Evolutionary conservation across 1,139 yeast genomes (phyloP).

Genomic region (Yamadazyma dushanensis): DNA sequence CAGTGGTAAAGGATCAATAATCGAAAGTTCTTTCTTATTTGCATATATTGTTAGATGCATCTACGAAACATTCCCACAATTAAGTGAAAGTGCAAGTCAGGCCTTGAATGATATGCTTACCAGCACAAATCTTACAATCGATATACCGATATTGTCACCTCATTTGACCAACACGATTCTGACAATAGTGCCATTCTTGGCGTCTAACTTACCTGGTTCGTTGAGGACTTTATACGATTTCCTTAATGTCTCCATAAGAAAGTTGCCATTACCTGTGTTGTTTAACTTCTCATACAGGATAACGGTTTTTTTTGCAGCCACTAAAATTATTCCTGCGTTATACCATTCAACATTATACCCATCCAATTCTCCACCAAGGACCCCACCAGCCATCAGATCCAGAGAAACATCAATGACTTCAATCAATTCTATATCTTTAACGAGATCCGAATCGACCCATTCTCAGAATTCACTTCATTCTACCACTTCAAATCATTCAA

Average conservation of each 20-base stretch:
- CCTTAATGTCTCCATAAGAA: slow-evolving; percentile 64
- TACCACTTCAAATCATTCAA: slow-evolving; percentile 8
- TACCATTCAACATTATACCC: slow-evolving; percentile 42
- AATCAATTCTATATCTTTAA: slow-evolving; percentile 13
- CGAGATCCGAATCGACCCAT: slow-evolving; percentile 10
- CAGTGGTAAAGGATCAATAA: slow-evolving; percentile 80
- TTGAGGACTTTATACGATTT: slow-evolving; percentile 71
- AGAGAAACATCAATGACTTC: slow-evolving; percentile 17
- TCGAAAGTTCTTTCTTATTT: slow-evolving; percentile 81
- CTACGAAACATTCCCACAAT: slow-evolving; percentile 85
- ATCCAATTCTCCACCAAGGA: slow-evolving; percentile 35
- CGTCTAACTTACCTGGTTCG: slow-evolving; percentile 58
- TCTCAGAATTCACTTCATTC: slow-evolving; percentile 9
- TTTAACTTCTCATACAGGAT: slow-evolving; percentile 83
- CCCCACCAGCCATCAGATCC: slow-evolving; percentile 19
- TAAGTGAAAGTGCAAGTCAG: slow-evolving; percentile 53
- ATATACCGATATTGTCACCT: slow-evolving; percentile 37
- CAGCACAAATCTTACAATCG: slow-evolving; percentile 40
- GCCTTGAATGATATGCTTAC: slow-evolving; percentile 39
- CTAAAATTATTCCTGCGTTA: slow-evolving; percentile 86
- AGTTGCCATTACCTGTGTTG: slow-evolving; percentile 79
- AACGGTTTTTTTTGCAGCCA: slow-evolving; percentile 87
- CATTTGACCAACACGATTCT: slow-evolving; percentile 40
- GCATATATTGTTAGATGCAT: slow-evolving; percentile 91
- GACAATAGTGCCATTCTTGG: slow-evolving; percentile 45